Conservation (phyloP, 2,329 filamentous ascomycete species). For the Neurospora sp. region DNA sequence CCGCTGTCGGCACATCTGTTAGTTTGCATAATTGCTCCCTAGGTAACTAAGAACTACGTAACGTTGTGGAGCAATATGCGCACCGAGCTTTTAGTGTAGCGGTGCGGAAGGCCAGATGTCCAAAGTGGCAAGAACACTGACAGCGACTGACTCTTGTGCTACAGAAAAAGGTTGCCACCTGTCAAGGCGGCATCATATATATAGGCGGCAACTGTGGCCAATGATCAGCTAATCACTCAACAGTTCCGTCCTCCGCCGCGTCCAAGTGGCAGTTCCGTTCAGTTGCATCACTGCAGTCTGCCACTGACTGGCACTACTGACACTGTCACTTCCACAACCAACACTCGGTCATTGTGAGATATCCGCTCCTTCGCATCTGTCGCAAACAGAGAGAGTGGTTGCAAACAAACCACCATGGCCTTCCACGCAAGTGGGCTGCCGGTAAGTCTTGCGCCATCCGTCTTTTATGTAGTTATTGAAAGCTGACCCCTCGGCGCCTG, state of each 20-base stretch:
- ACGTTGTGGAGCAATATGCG: neutral
- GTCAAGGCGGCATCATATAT: neutral
- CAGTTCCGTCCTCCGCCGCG: neutral
- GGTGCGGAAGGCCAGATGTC: neutral
- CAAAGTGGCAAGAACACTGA: neutral
- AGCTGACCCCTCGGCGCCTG: neutral
- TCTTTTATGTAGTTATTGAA: neutral
- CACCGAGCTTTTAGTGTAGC: neutral
- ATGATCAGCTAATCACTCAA: neutral
- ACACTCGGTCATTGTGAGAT: neutral
- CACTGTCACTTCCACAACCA: neutral
- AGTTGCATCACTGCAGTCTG: neutral
- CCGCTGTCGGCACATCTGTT: neutral
- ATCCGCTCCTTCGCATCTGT: neutral
- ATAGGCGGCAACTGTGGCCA: neutral
- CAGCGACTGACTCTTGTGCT: neutral
- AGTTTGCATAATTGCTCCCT: neutral
- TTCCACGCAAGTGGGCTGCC: conserved; percentile 22
- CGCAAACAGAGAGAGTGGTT: conserved; percentile 3
- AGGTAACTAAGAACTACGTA: conserved; percentile 1
- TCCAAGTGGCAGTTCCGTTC: neutral
- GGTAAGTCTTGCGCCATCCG: conserved; percentile 11
- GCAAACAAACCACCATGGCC: conserved; percentile 14
- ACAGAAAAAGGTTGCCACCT: neutral
- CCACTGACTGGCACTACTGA: neutral